Percentiles rank a stretch among this genome's conserved stretches.
phyloP scores from a whole-genome alignment of 1,284 basidiomycete genomes.

The Malassezia equina region DNA sequence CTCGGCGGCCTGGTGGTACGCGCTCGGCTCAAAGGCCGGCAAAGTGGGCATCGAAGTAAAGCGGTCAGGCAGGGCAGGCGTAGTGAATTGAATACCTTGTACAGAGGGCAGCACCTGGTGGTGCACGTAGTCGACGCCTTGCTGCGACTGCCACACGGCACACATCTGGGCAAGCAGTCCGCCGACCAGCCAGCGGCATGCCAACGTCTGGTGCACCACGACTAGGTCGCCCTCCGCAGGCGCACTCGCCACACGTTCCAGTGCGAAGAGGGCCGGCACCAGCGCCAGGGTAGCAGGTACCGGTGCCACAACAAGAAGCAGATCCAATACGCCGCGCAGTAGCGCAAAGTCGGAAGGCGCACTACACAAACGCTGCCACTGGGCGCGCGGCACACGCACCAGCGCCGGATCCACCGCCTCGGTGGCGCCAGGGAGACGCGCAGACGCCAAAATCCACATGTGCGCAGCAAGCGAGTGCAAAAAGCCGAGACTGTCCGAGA shows the following conservation, averaged over 20 bases:
- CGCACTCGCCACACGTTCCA: conserved; percentile 54
- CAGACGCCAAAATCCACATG: conserved; percentile 11
- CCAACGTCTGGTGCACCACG: conserved; percentile 51
- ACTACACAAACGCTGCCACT: conserved; percentile 20
- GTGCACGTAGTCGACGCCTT: conserved; percentile 18
- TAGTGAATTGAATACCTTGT: not conserved
- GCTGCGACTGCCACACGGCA: conserved; percentile 57
- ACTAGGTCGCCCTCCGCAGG: conserved; percentile 18
- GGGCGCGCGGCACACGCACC: conserved; percentile 1
- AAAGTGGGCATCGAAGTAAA: conserved; percentile 22
- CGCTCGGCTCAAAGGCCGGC: conserved; percentile 16
- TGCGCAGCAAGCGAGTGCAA: conserved; percentile 36
- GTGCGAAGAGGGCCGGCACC: conserved; percentile 71
- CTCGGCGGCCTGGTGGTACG: conserved; percentile 21
- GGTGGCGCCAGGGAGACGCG: not conserved
- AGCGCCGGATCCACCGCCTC: conserved; percentile 29
- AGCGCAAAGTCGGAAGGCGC: conserved; percentile 65
- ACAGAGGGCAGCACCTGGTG: conserved; percentile 15
- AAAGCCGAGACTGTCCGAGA: conserved; percentile 25
- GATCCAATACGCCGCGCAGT: conserved; percentile 61
- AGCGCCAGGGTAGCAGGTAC: conserved; percentile 64
- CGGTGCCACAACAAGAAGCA: conserved; percentile 62
- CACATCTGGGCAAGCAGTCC: conserved; percentile 62
- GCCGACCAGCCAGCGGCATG: conserved; percentile 60
- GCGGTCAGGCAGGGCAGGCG: conserved; percentile 21